These are phyloP conservation scores for Strigomonas galati DNA, from an alignment of 208 protist species.

Conservation along the genomic window DNA sequence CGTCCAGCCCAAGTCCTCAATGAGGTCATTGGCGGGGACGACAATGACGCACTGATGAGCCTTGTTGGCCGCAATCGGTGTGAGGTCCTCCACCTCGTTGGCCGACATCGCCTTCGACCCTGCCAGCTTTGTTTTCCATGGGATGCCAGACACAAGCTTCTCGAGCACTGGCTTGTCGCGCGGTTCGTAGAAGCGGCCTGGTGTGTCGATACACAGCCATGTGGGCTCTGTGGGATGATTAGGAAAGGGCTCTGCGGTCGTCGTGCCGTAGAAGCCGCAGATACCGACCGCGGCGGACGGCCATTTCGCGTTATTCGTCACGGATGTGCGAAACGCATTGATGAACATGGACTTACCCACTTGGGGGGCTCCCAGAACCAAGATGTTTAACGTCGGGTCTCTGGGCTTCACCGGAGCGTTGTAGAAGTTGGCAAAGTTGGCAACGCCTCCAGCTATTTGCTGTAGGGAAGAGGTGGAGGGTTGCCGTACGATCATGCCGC, in stretches of 20 bases:
- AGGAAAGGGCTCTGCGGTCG: constrained; percentile 62
- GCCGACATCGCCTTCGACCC: constrained; percentile 33
- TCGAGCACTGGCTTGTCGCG: constrained; percentile 34
- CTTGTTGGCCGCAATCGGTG: constrained; percentile 43
- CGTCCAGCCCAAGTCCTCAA: constrained; percentile 69
- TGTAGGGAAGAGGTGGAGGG: no score
- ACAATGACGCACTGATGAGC: constrained; percentile 75
- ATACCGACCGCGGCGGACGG: constrained; percentile 69
- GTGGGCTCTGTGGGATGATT: constrained; percentile 57
- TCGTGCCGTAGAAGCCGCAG: constrained; percentile 79
- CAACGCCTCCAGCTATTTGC: not conserved
- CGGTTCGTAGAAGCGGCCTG: constrained; percentile 56
- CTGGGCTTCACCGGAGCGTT: not conserved
- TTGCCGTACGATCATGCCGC: no score
- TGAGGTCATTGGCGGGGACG: constrained; percentile 65
- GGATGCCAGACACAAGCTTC: constrained; percentile 55
- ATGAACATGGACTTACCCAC: constrained; percentile 81
- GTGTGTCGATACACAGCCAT: constrained; percentile 82
- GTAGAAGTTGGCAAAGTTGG: constrained; percentile 19
- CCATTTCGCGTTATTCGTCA: constrained; percentile 65
- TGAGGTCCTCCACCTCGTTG: constrained; percentile 32
- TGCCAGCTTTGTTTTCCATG: constrained; percentile 62
- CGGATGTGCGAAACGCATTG: constrained; percentile 62
- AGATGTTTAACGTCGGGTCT: constrained; percentile 50
- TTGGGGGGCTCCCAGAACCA: constrained; percentile 74